phyloP scores from a whole-genome alignment of 2,329 filamentous ascomycete species.

The Paraphoma chrysanthemicola region DNA sequence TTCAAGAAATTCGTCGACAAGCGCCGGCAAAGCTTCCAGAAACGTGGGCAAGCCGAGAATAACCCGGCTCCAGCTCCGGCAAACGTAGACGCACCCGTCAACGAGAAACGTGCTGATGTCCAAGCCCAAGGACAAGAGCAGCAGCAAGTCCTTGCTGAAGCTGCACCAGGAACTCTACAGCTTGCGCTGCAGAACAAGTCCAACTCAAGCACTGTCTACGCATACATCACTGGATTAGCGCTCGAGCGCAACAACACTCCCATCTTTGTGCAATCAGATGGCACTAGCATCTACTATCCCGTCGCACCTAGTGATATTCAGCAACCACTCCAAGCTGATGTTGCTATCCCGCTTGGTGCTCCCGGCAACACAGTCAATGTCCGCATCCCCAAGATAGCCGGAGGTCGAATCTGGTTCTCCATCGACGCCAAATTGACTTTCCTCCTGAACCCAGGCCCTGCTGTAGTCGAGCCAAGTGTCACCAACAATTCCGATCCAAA shows the following conservation, averaged over 20 bases:
- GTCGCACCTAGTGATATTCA: slow-evolving; percentile 61
- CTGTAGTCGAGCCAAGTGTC: slow-evolving; percentile 76
- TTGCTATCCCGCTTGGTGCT: slow-evolving; percentile 68
- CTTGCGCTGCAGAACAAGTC: slow-evolving; percentile 73
- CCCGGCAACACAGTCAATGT: slow-evolving; percentile 66
- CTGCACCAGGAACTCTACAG: slow-evolving; percentile 56
- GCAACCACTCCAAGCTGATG: slow-evolving; percentile 62
- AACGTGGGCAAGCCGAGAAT: slow-evolving; percentile 5
- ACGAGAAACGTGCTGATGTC: slow-evolving; percentile 14
- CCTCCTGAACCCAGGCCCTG: slow-evolving; percentile 73
- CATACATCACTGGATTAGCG: slow-evolving; percentile 73
- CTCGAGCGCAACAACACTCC: slow-evolving; percentile 66
- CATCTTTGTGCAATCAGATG: slow-evolving; percentile 71
- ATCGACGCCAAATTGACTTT: slow-evolving; percentile 69
- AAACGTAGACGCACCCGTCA: slow-evolving; percentile 5
- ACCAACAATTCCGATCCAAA: slow-evolving; percentile 66
- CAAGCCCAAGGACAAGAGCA: slow-evolving; percentile 18
- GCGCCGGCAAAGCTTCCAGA: slow-evolving; percentile 25
- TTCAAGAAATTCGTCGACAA: slow-evolving; percentile 36
- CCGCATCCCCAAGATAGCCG: slow-evolving; percentile 73
- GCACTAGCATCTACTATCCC: slow-evolving; percentile 70
- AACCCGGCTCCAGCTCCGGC: slow-evolving; percentile 1
- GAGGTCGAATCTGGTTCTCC: slow-evolving; percentile 76
- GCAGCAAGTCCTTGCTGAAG: slow-evolving; percentile 34
- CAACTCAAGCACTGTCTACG: slow-evolving; percentile 65